Percentiles rank a stretch among this genome's conserved stretches.
These are phyloP conservation scores for Testicularia cyperi DNA, from an alignment of 1,284 basidiomycete genomes.

Conservation along the genomic window DNA sequence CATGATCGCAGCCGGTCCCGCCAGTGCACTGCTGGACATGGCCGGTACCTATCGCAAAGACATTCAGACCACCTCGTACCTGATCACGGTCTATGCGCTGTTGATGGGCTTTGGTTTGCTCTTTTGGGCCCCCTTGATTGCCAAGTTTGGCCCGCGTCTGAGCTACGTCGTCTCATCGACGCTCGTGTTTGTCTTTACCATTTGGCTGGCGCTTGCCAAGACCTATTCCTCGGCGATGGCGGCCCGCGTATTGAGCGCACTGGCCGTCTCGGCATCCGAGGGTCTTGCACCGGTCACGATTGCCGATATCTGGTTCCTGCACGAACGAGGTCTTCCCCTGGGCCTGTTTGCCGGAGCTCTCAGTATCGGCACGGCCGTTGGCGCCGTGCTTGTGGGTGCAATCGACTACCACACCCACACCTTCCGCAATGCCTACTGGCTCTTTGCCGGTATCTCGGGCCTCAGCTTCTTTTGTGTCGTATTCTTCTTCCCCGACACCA, in stretches of 20 bases:
- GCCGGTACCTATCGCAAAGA: not conserved
- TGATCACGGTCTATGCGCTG: conserved; percentile 4
- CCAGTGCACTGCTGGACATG: conserved; percentile 8
- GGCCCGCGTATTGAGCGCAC: no score
- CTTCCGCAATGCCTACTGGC: conserved; percentile 16
- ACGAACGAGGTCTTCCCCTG: conserved; percentile 11
- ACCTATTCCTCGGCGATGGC: no score
- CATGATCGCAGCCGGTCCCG: conserved; percentile 9
- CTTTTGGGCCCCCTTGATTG: conserved; percentile 12
- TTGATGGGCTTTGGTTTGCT: conserved; percentile 10
- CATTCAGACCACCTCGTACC: conserved; percentile 24
- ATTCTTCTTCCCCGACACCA: conserved; percentile 21
- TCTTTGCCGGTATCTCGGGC: conserved; percentile 5
- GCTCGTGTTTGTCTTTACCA: conserved; percentile 1
- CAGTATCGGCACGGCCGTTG: conserved; percentile 8
- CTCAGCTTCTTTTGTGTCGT: conserved; percentile 5
- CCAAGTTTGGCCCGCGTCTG: conserved; percentile 16
- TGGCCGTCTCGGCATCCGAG: no score
- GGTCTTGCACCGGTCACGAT: conserved; percentile 17
- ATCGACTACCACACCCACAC: conserved; percentile 1
- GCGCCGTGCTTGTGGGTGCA: conserved; percentile 7
- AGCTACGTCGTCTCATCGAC: conserved; percentile 10
- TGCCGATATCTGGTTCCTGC: conserved; percentile 20
- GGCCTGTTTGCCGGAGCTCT: conserved; percentile 8
- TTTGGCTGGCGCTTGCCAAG: no score